A percentile compares a stretch with the other conserved stretches of the same genome.
Evolutionary conservation across 1,284 basidiomycete genomes (phyloP).

Genomic region (Rhodotorula mucilaginosa): DNA sequence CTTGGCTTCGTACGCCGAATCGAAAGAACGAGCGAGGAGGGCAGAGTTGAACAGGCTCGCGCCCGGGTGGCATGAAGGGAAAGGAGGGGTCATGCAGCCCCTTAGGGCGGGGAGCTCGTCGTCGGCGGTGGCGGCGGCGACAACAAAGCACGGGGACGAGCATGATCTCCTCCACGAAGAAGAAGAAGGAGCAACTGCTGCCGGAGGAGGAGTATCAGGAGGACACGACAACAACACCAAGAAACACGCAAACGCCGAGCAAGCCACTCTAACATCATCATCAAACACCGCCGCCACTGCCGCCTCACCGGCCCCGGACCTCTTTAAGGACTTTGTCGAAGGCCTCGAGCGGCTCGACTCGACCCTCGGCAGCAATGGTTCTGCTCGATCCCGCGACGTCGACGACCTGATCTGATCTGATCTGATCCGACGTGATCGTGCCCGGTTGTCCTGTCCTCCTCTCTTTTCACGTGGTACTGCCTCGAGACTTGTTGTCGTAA

Average conservation of each 20-base stretch:
- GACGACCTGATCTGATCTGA: slow-evolving; percentile 16
- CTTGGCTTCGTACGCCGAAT: slow-evolving; percentile 67
- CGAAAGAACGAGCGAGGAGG: slow-evolving; percentile 66
- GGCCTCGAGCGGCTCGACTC: slow-evolving; percentile 33
- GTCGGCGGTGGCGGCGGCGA: too few relatives aligned
- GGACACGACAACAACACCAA: neutral
- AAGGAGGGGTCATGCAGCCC: slow-evolving; percentile 21
- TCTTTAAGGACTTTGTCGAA: slow-evolving; percentile 37
- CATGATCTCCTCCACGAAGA: neutral
- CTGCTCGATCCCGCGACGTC: neutral
- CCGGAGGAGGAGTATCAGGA: too few relatives aligned
- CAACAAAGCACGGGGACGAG: too few relatives aligned
- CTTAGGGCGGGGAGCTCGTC: neutral
- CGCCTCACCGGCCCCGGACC: slow-evolving; percentile 31
- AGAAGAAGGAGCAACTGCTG: neutral
- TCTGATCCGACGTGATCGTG: neutral
- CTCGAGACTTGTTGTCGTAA: too few relatives aligned
- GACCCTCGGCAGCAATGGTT: neutral
- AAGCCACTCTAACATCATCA: too few relatives aligned
- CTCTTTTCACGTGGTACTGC: too few relatives aligned
- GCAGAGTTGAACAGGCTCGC: slow-evolving; percentile 40
- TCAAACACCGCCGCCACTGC: neutral
- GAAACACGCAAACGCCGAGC: too few relatives aligned
- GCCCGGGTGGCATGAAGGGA: slow-evolving; percentile 42
- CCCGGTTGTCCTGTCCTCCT: neutral